A percentile compares a stretch with the other conserved stretches of the same genome.
These are phyloP conservation scores for Wallacemonas sp. DNA, from an alignment of 208 protist species.

Conservation along the genomic window DNA sequence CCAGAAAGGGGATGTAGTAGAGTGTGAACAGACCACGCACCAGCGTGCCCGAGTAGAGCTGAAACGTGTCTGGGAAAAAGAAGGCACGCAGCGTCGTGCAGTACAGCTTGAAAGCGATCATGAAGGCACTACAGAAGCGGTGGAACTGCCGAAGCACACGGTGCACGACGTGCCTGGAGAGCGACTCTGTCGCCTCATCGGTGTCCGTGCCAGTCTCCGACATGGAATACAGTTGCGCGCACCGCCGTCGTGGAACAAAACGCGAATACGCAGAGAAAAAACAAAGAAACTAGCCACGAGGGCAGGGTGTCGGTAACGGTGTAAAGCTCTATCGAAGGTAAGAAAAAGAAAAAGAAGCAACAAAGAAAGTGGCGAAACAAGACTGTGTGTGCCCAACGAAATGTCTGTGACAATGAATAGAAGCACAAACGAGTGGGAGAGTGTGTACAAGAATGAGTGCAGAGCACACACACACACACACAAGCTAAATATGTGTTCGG, in stretches of 20 bases:
- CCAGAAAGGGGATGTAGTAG: slow-evolving; percentile 75
- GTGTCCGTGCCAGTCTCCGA: background rate
- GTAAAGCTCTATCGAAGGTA: background rate
- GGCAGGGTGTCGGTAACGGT: background rate
- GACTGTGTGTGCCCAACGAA: background rate
- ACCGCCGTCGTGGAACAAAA: too few species aligned
- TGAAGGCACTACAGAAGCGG: background rate
- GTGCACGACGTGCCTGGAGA: slow-evolving; percentile 6
- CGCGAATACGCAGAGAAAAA: background rate
- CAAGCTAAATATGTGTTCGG: background rate
- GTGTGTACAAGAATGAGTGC: background rate
- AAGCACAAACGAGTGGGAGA: background rate
- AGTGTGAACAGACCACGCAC: slow-evolving; percentile 65
- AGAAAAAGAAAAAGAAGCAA: background rate
- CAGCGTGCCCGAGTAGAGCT: slow-evolving; percentile 62
- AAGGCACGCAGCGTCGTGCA: slow-evolving; percentile 52
- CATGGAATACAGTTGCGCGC: background rate
- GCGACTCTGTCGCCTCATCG: background rate
- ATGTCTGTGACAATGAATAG: background rate
- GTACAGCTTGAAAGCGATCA: slow-evolving; percentile 16
- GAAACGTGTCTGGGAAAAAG: slow-evolving; percentile 74
- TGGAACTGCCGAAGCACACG: background rate
- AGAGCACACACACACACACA: slow-evolving; percentile 5
- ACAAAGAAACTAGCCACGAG: background rate
- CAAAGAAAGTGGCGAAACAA: slow-evolving; percentile 1